These are phyloP conservation scores for Leishmania turanica DNA, from an alignment of 208 protist species.

Conservation along the genomic window DNA sequence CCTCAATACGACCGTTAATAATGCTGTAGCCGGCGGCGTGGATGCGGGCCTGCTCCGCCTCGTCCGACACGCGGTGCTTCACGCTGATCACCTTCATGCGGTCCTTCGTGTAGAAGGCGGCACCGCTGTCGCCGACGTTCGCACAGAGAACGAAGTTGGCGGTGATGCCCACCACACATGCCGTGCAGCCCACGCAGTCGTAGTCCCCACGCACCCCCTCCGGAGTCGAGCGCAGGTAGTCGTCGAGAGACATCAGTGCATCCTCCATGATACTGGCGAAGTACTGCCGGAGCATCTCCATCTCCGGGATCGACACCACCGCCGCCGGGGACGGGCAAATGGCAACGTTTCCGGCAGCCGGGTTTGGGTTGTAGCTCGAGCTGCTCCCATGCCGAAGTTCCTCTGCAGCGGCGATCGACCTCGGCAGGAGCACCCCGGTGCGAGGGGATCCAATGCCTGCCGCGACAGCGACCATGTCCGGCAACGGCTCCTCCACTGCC, in stretches of 20 bases:
- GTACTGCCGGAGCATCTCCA: conserved; percentile 74
- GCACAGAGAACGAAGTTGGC: conserved; percentile 78
- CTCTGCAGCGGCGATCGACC: not conserved
- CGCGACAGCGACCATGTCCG: not conserved
- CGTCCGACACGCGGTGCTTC: conserved; percentile 63
- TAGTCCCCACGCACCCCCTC: conserved; percentile 73
- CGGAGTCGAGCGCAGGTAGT: conserved; percentile 38
- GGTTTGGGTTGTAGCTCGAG: not conserved
- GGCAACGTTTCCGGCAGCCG: conserved; percentile 7
- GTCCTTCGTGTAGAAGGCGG: conserved; percentile 59
- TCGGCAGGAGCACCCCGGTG: not conserved
- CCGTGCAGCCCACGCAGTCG: conserved; percentile 74
- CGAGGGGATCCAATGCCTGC: conserved; percentile 9
- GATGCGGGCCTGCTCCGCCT: conserved; percentile 56
- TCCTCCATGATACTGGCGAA: conserved; percentile 80
- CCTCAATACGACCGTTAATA: conserved; percentile 66
- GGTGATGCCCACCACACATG: conserved; percentile 80
- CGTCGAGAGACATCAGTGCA: conserved; percentile 67
- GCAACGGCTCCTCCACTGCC: conserved; percentile 18
- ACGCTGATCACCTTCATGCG: conserved; percentile 52
- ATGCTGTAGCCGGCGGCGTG: conserved; percentile 65
- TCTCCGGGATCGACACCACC: conserved; percentile 39
- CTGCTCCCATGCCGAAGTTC: not conserved
- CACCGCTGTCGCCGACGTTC: conserved; percentile 81
- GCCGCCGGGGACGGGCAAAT: conserved; percentile 18